Conservation (phyloP, 1,284 basidiomycete genomes). For the Cutaneotrichosporon arboriforme region DNA sequence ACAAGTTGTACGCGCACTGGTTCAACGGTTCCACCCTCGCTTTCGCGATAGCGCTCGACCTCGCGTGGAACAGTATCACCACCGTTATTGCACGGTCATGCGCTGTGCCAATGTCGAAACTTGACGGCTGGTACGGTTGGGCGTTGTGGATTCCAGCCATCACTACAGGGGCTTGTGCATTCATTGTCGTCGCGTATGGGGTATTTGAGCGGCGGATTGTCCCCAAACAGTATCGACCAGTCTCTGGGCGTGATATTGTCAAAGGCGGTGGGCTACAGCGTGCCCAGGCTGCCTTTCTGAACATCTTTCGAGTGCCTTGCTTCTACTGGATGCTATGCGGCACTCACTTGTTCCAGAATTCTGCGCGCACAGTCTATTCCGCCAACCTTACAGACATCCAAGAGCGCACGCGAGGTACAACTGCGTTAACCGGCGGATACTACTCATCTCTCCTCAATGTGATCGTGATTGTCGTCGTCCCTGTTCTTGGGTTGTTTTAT, state of each 20-base stretch:
- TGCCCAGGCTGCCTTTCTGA: neutral
- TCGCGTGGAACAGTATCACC: slow-evolving; percentile 31
- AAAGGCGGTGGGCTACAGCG: neutral
- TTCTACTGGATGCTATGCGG: slow-evolving; percentile 19
- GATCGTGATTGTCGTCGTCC: slow-evolving; percentile 44
- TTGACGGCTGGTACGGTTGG: slow-evolving; percentile 38
- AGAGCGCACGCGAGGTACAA: slow-evolving; percentile 38
- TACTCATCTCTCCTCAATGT: slow-evolving; percentile 37
- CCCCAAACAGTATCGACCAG: slow-evolving; percentile 21
- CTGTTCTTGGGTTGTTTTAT: slow-evolving; percentile 30
- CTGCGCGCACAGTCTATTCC: slow-evolving; percentile 35
- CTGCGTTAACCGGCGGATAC: slow-evolving; percentile 40
- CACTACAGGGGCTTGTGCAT: neutral
- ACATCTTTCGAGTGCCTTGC: slow-evolving; percentile 10
- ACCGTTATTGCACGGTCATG: slow-evolving; percentile 30
- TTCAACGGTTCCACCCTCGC: slow-evolving; percentile 32
- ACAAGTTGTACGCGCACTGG: slow-evolving; percentile 43
- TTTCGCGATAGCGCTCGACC: slow-evolving; percentile 11
- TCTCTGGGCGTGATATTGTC: slow-evolving; percentile 1
- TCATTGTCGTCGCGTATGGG: slow-evolving; percentile 26
- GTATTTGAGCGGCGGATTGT: slow-evolving; percentile 29
- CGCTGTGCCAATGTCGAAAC: slow-evolving; percentile 36
- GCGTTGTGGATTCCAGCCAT: slow-evolving; percentile 31
- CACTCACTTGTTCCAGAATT: slow-evolving; percentile 30
- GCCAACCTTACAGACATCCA: slow-evolving; percentile 43